These are phyloP conservation scores for Bolboschoenoplectus hybrid DNA, from an alignment of 202 grass and related monocot genomes.

Conservation along the genomic window DNA sequence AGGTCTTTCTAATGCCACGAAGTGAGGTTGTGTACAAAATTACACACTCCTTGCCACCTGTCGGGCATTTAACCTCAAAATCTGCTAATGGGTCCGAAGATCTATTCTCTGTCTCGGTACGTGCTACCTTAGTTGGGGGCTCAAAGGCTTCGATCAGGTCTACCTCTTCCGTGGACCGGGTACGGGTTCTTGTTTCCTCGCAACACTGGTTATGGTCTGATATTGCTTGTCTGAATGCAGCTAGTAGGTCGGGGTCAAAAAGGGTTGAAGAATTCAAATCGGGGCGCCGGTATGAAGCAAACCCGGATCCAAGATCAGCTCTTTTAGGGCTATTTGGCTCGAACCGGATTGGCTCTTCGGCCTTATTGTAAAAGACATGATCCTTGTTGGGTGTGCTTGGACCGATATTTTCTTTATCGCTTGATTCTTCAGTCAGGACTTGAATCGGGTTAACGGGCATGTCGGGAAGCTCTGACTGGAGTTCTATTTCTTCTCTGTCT, in stretches of 20 bases:
- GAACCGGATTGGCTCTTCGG: not conserved
- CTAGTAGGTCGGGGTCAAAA: conserved; percentile 86
- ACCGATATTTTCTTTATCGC: conserved; percentile 61
- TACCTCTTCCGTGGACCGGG: conserved; percentile 20
- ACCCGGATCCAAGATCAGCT: not conserved
- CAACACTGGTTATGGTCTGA: conserved; percentile 46
- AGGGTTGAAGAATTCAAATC: conserved; percentile 61
- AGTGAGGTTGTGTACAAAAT: conserved; percentile 83
- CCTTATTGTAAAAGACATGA: conserved; percentile 3
- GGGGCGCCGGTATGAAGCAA: conserved; percentile 48
- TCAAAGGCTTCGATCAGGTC: not conserved
- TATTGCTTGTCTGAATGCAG: conserved; percentile 67
- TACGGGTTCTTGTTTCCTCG: conserved; percentile 38
- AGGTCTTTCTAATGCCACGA: conserved; percentile 75
- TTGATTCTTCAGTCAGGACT: not conserved
- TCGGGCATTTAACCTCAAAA: conserved; percentile 65
- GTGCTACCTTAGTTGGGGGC: conserved; percentile 4
- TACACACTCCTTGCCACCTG: conserved; percentile 59
- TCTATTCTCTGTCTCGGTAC: not conserved
- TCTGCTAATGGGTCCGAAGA: conserved; percentile 41
- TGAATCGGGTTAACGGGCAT: not conserved
- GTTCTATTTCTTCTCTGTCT: conserved; percentile 2
- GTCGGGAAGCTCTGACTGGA: not conserved
- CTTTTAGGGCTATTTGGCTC: not conserved
- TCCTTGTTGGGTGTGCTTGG: conserved; percentile 43